Evolutionary conservation across 257 asterid genomes (phyloP).

Genomic region (Salvia splendens): DNA sequence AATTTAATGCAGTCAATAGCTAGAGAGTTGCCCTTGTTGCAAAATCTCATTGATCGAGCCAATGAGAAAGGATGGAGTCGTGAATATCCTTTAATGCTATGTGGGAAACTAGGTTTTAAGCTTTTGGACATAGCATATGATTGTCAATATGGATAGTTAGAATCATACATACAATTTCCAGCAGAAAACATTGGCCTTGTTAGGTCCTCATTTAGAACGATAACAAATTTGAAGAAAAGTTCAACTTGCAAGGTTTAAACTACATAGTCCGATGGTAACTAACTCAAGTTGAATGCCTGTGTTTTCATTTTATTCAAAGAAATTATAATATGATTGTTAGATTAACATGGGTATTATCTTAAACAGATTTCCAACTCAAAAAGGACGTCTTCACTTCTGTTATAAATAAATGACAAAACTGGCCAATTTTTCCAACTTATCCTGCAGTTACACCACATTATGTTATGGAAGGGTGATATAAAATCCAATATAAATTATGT

Average conservation of each 20-base stretch:
- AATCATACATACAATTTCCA: not conserved
- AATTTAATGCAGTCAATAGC: conserved; percentile 62
- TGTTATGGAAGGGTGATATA: not conserved
- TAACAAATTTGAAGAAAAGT: not conserved
- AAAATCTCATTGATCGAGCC: conserved; percentile 51
- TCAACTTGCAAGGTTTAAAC: not conserved
- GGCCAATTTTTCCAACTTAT: not conserved
- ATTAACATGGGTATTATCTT: not conserved
- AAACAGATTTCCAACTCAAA: not conserved
- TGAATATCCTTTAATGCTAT: conserved; percentile 71
- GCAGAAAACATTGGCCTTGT: not conserved
- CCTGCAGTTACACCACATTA: not conserved
- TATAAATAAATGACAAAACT: conserved; percentile 1
- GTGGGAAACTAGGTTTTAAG: conserved; percentile 10
- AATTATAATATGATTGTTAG: not conserved
- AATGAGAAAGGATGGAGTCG: conserved; percentile 87
- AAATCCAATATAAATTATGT: not conserved
- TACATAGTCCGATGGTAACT: not conserved
- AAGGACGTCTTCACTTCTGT: not conserved
- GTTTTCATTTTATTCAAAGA: not conserved
- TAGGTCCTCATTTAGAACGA: not conserved
- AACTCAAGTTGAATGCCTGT: not conserved
- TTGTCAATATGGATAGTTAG: not conserved
- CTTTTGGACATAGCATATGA: conserved; percentile 7
- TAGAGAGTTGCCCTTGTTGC: conserved; percentile 58